Evolutionary conservation across 371 early-diverging fungal genomes (phyloP), one percentile per base, ranked within the genome.

Genomic region (Lichtheimia hyalospora): DNA sequence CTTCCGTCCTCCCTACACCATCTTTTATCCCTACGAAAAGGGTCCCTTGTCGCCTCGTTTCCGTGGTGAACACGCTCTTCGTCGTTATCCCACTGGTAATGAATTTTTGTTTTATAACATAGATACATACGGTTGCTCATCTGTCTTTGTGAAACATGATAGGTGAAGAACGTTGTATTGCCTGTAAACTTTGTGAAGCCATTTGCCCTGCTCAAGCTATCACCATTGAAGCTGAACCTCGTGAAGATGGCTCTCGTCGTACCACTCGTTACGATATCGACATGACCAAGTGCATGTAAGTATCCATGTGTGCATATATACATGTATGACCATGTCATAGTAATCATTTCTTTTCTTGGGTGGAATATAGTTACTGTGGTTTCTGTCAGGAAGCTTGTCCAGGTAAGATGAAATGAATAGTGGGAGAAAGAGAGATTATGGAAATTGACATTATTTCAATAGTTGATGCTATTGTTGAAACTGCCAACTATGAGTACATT

Each of bases 211-310:
- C 97, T 15, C 96, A 96, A 79, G 98, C 98, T 25, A 98, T 98
- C 67, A 98, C 98, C n/a, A 98, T 98, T 62, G 98, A 98, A 83
- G 93, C 96, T 43, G 97, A 98, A 75, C 92, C 95, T 25, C 89
- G 98, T 69, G 93, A 93, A 60, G 98, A 98, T 73, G 98, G 96
- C 41, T 86, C 90, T 43, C 90, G 98, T 73, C 90, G 96, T 63
- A 98, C 98, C 28, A 96, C 96, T 39, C 88, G 97, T 59, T 98
- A 98, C 74, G 98, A 98, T 82, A 98, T 98, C 66, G 98, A 98
- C 74, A 96, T 96, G 98, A 97, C 98, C 69, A 97, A 97, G 88
- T 91, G 91, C 84, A 92, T 93, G 73, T 84, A 67, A 71, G 71
- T 63, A 49, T 53, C 18, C 2, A 49, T 3, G 6, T 13, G 52